Base-by-base conservation (phyloP, 805 yeast genomes). In the Vanderwaltozyma yarrowii region DNA sequence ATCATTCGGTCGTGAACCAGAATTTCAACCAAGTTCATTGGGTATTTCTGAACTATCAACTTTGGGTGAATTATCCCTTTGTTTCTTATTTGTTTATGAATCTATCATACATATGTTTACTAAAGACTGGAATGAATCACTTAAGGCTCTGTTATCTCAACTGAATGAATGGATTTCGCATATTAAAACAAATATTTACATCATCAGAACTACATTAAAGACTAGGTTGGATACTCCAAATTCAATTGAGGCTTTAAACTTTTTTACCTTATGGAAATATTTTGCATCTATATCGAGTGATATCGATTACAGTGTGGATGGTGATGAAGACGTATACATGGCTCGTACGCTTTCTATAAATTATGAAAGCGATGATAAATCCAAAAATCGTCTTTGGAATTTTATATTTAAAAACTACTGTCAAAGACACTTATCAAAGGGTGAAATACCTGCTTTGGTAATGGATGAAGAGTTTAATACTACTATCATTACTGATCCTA, bases 251-350 rank as follows among this genome's bases (percentile, higher is more conserved):
- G 44, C 44, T n/a, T 31, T 54, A 17, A 44, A 41, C 28, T 55
- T 51, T 24, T 36, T 49, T 20, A 45, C 56, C 5, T 37, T 54
- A 17, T 37, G 42, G 39, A 54, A 54, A 40, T 51, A 43, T 32
- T 52, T 46, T 31, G 44, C 47, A 33, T 30, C 43, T 13, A 36
- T 43, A 17, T 18, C 45, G 4, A 43, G 41, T 14, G 30, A 34
- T 8, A 28, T 42, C 11, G 38, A 41, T 20, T 43, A 48, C 24
- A 26, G 37, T 9, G 37, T 46, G 30, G 54, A 50, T 38, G 47
- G 43, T 20, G 56, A 55, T 37, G 59, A 54, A 42, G 61, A 56
- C 37, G 45, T 56, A 16, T 52, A 52, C 35, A 33, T 50, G 31
- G 58, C 57, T n/a, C 34, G 52, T 14, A 42, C 46, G 17, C 38